Evolutionary conservation across 192 early-diverging fungal genomes (phyloP), one percentile per base, ranked within the genome.

Genomic region (Pilobolus umbonatus): DNA sequence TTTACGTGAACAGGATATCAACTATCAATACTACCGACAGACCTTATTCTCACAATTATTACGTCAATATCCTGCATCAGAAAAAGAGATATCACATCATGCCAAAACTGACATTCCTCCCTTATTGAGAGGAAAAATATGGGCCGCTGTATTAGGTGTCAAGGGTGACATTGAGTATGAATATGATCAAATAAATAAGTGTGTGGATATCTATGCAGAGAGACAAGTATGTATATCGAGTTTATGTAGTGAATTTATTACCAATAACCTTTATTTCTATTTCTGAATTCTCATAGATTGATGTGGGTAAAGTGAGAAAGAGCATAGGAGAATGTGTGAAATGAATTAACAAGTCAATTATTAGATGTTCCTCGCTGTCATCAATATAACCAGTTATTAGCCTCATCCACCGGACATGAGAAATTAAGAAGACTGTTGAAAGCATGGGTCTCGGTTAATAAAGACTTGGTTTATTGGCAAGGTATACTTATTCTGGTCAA

Each of bases 391-490:
- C 78, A 80, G 44, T 49, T 84, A 17, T 64, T 86, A 55, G 79
- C 80, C 25, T 83, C 82, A 49, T 75, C 80, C 5, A 65, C 68
- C 30, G 84, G 84, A 7, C 84, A 86, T 55, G 78, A 77, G 36
- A 81, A 82, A 45, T 60, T 86, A 62, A 69, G 78, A 50, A 55
- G 84, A 38, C 47, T 86, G 8, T 68, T 86, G 32, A 84, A 84
- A 57, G 77, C 72, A 26, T 84, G 80, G 80, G 71, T 83, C 0
- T 72, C 76, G 10, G 80, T 81, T 9, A 81, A 85, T 51, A 72
- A 64, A 5, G 65, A 83, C 36, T 44, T 72, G 15, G 89, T 90
- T 15, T 92, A 92, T 63, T 92, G 89, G 89, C 89, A 92, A 81
- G 89, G 83, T 81, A 68, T 24, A 21, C 2, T n/a, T 29, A 28